These are phyloP conservation scores for Lupinus albus DNA, from an alignment of 306 rosid genomes.

Conservation along the genomic window DNA sequence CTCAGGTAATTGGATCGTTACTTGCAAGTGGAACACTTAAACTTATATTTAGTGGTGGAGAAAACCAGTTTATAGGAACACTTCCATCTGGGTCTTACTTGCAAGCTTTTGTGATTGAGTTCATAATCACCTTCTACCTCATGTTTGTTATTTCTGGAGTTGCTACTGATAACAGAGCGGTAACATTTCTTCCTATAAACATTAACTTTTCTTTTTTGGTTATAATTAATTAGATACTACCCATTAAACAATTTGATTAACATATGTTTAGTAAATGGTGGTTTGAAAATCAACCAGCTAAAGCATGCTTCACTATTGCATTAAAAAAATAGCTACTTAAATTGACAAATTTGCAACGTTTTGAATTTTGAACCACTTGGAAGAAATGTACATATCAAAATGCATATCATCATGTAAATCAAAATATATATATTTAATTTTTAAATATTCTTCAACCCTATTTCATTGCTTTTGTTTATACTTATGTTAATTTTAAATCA, in stretches of 20 bases:
- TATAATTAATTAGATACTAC: not conserved
- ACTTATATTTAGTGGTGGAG: slow-evolving; percentile 55
- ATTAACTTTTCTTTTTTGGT: not conserved
- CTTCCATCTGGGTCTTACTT: slow-evolving; percentile 50
- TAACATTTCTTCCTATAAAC: slow-evolving; percentile 29
- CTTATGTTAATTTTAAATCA: not conserved
- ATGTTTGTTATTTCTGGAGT: slow-evolving; percentile 82
- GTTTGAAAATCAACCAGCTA: too few species aligned
- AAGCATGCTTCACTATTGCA: too few species aligned
- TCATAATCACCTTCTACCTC: slow-evolving; percentile 80
- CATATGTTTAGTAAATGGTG: too few species aligned
- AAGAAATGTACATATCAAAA: not conserved
- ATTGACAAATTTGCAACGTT: not conserved
- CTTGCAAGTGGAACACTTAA: slow-evolving; percentile 74
- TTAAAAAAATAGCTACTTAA: not conserved
- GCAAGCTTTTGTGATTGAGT: slow-evolving; percentile 74
- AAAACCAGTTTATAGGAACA: slow-evolving; percentile 65
- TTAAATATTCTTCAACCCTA: not conserved
- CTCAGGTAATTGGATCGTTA: slow-evolving; percentile 75
- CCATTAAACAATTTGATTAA: not conserved
- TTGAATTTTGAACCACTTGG: slow-evolving; percentile 3
- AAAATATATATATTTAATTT: slow-evolving; percentile 2
- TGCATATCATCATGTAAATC: not conserved
- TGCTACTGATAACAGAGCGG: slow-evolving; percentile 83
- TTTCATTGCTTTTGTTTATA: not conserved